phyloP scores from a whole-genome alignment of 495 filamentous ascomycete genomes.

The Daldinia caldariorum region DNA sequence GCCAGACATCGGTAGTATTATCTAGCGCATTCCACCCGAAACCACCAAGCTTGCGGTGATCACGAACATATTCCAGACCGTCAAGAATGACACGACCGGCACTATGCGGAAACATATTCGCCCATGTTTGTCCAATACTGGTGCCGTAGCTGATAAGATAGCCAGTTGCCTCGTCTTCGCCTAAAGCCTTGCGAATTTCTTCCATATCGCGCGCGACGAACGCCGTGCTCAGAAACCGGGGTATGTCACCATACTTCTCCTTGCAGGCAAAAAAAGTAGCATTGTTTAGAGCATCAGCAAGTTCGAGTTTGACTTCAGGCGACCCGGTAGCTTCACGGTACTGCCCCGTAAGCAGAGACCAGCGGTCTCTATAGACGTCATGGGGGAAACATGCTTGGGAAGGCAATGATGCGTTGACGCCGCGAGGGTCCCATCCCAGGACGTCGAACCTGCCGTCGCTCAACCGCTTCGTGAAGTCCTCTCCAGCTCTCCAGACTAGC shows the following conservation, averaged over 20 bases:
- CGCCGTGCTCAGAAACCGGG: conserved; percentile 55
- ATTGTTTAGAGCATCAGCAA: conserved; percentile 54
- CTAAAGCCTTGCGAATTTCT: conserved; percentile 60
- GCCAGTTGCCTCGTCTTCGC: conserved; percentile 62
- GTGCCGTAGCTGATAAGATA: conserved; percentile 79
- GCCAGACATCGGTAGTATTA: conserved; percentile 59
- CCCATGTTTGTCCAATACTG: conserved; percentile 68
- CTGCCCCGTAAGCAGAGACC: conserved; percentile 52
- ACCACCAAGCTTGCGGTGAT: conserved; percentile 58
- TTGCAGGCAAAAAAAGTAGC: conserved; percentile 57
- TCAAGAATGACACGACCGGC: conserved; percentile 61
- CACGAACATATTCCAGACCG: conserved; percentile 60
- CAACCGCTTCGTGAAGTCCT: conserved; percentile 50
- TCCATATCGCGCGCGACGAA: conserved; percentile 61
- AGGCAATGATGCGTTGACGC: conserved; percentile 62
- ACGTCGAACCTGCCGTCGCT: conserved; percentile 59
- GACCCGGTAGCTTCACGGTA: conserved; percentile 50
- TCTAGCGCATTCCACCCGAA: conserved; percentile 59
- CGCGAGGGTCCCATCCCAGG: conserved; percentile 66
- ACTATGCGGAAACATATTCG: conserved; percentile 58
- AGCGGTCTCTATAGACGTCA: conserved; percentile 54
- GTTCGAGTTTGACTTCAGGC: conserved; percentile 49
- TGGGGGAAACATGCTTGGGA: conserved; percentile 60
- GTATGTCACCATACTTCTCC: conserved; percentile 56
- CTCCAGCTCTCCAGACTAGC: conserved; percentile 51